Conservation (phyloP, 441 rosid species). For the Syzygium malaccense region DNA sequence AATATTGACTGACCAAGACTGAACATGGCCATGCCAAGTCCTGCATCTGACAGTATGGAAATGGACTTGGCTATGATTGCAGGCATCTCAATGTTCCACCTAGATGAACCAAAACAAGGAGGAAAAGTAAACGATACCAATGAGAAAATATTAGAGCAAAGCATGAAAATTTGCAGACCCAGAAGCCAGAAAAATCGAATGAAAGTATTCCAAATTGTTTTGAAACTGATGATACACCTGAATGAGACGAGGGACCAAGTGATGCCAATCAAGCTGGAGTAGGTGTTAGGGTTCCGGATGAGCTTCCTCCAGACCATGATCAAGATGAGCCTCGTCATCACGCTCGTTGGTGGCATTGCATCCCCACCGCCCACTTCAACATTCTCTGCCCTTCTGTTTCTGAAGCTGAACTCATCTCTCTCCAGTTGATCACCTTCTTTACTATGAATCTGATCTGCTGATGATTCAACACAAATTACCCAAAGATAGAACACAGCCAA, state of each 20-base stretch:
- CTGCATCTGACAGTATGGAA: slow-evolving; percentile 98
- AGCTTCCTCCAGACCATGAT: slow-evolving; percentile 99
- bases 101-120: slow-evolving; percentile 11
- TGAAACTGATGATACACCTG: slow-evolving; percentile 29
- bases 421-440: slow-evolving; percentile 52
- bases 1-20: slow-evolving; percentile 84
- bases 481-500: background rate
- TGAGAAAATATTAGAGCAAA: background rate
- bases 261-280: slow-evolving; percentile 91
- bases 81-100: slow-evolving; percentile 95
- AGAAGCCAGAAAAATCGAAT: slow-evolving; percentile 13
- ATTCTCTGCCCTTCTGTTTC: slow-evolving; percentile 38
- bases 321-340: slow-evolving; percentile 95
- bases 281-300: slow-evolving; percentile 92
- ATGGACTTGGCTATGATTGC: slow-evolving; percentile 88
- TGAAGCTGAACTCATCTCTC: slow-evolving; percentile 85
- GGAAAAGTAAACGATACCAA: background rate
- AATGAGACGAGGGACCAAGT: slow-evolving; percentile 84
- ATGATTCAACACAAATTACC: background rate
- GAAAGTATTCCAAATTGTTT: background rate
- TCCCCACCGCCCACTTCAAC: slow-evolving; percentile 33
- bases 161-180: slow-evolving; percentile 10
- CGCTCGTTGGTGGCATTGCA: slow-evolving; percentile 93
- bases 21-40: slow-evolving; percentile 99
- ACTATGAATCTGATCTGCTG: slow-evolving; percentile 31